These are phyloP conservation scores for Myriosclerotinia duriaeana DNA, from an alignment of 2,329 filamentous ascomycete genomes.

Conservation along the genomic window DNA sequence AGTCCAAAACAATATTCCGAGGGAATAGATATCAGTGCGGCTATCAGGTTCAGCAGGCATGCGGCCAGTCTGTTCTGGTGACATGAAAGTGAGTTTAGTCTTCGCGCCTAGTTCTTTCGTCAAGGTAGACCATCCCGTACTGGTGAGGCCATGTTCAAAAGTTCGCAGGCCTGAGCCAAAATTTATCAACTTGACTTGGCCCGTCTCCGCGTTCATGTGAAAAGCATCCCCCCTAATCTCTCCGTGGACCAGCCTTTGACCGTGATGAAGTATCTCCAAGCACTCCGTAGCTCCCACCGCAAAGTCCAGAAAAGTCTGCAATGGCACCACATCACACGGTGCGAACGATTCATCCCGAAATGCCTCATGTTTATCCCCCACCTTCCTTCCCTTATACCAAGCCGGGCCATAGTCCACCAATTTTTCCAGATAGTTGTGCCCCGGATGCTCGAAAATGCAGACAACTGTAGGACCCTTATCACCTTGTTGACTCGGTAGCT, in stretches of 20 bases:
- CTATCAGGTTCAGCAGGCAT: conserved; percentile 90
- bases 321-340: conserved; percentile 61
- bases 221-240: conserved; percentile 90
- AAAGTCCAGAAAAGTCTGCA: conserved; percentile 82
- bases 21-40: conserved; percentile 88
- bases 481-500: conserved; percentile 64
- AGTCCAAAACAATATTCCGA: conserved; percentile 87
- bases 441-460: conserved; percentile 77
- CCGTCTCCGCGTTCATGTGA: conserved; percentile 72
- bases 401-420: conserved; percentile 77
- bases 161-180: conserved; percentile 84
- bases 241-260: conserved; percentile 81
- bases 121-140: conserved; percentile 80
- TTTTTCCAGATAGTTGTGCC: conserved; percentile 68
- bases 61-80: conserved; percentile 89
- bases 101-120: conserved; percentile 83
- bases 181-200: conserved; percentile 74
- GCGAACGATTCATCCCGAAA: conserved; percentile 40
- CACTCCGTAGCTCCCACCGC: conserved; percentile 85
- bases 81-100: conserved; percentile 87
- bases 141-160: conserved; percentile 85
- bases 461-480: conserved; percentile 73
- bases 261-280: conserved; percentile 87
- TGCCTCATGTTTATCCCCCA: conserved; percentile 48
- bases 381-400: conserved; percentile 59